phyloP scores from a whole-genome alignment of 495 filamentous ascomycete species.

The Amorphotheca resinae region DNA sequence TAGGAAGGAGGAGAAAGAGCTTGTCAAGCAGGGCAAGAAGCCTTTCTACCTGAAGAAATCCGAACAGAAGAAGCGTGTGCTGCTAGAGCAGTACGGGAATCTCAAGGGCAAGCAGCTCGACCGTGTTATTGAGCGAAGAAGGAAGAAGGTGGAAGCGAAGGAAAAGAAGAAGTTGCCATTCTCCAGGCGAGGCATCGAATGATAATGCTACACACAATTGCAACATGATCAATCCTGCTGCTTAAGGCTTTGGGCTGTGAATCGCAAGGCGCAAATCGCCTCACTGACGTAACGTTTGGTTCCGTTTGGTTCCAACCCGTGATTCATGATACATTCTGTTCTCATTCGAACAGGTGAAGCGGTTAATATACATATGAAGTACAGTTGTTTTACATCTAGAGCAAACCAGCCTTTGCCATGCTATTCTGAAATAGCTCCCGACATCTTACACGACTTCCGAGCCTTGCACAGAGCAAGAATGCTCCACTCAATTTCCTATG shows the following conservation, averaged over 20 bases:
- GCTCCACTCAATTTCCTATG: constrained; percentile 94
- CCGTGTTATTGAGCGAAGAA: constrained; percentile 62
- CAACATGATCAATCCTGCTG: not conserved
- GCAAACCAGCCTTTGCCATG: constrained; percentile 17
- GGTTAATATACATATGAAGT: not conserved
- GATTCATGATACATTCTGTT: not conserved
- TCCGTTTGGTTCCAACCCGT: too few species aligned
- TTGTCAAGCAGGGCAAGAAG: constrained; percentile 76
- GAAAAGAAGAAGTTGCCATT: constrained; percentile 72
- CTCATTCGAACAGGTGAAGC: not conserved
- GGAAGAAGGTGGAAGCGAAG: constrained; percentile 72
- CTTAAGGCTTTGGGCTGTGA: not conserved
- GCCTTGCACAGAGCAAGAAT: constrained; percentile 77
- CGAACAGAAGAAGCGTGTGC: constrained; percentile 73
- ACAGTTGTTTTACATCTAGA: not conserved
- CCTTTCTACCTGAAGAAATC: constrained; percentile 86
- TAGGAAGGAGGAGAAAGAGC: constrained; percentile 68
- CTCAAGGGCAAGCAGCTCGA: constrained; percentile 75
- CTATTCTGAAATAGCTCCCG: constrained; percentile 58
- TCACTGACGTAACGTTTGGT: too few species aligned
- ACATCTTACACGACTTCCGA: constrained; percentile 74
- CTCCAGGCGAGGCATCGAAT: constrained; percentile 38
- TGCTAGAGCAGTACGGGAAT: constrained; percentile 63
- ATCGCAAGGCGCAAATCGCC: not conserved
- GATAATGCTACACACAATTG: not conserved